These are phyloP conservation scores for Paecilomyces sp. DNA, from an alignment of 2,329 filamentous ascomycete genomes.

Conservation along the genomic window DNA sequence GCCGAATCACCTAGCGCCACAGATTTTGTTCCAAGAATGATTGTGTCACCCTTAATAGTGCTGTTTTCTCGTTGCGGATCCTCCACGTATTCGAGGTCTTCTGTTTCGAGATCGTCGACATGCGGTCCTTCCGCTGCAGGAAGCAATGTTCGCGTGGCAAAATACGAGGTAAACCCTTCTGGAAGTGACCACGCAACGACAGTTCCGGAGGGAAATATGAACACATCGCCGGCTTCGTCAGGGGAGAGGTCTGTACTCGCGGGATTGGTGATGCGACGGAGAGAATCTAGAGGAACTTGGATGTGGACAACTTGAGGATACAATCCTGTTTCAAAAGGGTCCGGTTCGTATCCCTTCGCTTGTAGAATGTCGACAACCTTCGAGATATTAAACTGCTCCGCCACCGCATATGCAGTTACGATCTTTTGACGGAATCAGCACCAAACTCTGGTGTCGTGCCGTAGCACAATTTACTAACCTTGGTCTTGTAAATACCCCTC, in stretches of 20 bases:
- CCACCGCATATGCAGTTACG: constrained; percentile 60
- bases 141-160: constrained; percentile 66
- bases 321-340: constrained; percentile 55
- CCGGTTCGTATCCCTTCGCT: constrained; percentile 53
- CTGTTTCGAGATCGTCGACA: constrained; percentile 66
- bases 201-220: constrained; percentile 91
- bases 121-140: constrained; percentile 71
- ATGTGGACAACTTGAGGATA: constrained; percentile 61
- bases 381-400: constrained; percentile 58
- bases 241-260: constrained; percentile 28
- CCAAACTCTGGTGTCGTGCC: constrained; percentile 4
- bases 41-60: constrained; percentile 76
- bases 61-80: constrained; percentile 68
- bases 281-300: constrained; percentile 40
- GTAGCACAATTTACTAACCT: constrained; percentile 15
- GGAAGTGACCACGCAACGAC: constrained; percentile 88
- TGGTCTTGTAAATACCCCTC: constrained; percentile 28
- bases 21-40: constrained; percentile 73
- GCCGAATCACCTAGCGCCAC: constrained; percentile 15
- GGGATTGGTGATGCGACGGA: constrained; percentile 36
- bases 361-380: constrained; percentile 52
- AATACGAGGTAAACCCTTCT: constrained; percentile 60
- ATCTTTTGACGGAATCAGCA: constrained; percentile 26
- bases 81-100: constrained; percentile 80
- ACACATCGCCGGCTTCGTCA: constrained; percentile 68